These are phyloP conservation scores for Termitomyces sp. DNA, from an alignment of 768 basidiomycete species.

Conservation along the genomic window DNA sequence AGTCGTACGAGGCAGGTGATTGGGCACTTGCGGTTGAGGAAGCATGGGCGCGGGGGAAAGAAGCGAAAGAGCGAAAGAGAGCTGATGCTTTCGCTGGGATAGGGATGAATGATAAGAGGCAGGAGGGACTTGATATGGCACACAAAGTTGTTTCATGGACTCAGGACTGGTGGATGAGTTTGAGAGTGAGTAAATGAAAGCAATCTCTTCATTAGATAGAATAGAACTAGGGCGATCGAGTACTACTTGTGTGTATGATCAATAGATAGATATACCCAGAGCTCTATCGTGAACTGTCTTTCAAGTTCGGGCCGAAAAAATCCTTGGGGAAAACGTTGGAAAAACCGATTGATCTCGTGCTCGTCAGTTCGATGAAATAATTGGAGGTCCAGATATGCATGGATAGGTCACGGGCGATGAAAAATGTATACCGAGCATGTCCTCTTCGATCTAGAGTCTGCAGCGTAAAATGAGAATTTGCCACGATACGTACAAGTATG, in stretches of 20 bases:
- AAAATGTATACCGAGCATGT: too few relatives aligned
- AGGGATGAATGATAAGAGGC: slow-evolving; percentile 33
- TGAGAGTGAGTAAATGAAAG: slow-evolving; percentile 1
- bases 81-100: slow-evolving; percentile 27
- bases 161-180: slow-evolving; percentile 22
- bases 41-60: slow-evolving; percentile 49
- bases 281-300: too few relatives aligned
- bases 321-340: neutral
- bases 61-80: slow-evolving; percentile 43
- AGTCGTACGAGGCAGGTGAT: slow-evolving; percentile 64
- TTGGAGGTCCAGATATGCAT: neutral
- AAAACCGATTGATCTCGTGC: neutral
- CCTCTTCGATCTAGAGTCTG: neutral
- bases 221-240: neutral
- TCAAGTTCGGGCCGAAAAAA: neutral
- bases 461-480: neutral
- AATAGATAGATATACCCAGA: neutral
- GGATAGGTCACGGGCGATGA: neutral
- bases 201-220: neutral
- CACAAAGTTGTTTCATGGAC: slow-evolving; percentile 47
- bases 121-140: slow-evolving; percentile 43
- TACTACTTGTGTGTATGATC: neutral
- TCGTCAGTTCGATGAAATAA: neutral
- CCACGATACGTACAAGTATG: neutral
- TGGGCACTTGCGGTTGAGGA: slow-evolving; percentile 57